Evolutionary conservation across 2,329 filamentous ascomycete genomes (phyloP).

Genomic region (Huntiella decipiens): DNA sequence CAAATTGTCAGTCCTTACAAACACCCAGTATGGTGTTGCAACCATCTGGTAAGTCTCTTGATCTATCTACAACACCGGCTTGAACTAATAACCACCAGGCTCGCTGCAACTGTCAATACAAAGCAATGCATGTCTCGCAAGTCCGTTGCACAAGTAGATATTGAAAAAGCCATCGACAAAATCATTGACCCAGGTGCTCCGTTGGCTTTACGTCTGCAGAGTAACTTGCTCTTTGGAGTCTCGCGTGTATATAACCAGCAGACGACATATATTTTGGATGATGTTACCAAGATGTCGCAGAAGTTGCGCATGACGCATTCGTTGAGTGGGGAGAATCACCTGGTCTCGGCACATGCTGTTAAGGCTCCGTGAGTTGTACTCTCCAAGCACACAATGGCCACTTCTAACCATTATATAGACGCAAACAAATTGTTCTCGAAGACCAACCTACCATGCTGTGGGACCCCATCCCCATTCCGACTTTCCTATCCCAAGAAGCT

Average conservation of each 20-base stretch:
- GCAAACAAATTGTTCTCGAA: slow-evolving; percentile 53
- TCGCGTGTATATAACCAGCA: slow-evolving; percentile 75
- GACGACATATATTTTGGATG: slow-evolving; percentile 65
- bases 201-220: slow-evolving; percentile 75
- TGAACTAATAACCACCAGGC: slow-evolving; percentile 33
- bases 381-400: slow-evolving; percentile 13
- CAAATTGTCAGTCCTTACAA: slow-evolving; percentile 49
- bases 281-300: slow-evolving; percentile 43
- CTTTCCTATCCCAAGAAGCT: slow-evolving; percentile 20
- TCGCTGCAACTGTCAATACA: slow-evolving; percentile 74
- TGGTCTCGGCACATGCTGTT: slow-evolving; percentile 48
- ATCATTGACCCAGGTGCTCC: slow-evolving; percentile 68
- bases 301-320: slow-evolving; percentile 19
- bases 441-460: slow-evolving; percentile 72
- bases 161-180: slow-evolving; percentile 71
- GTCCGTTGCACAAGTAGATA: slow-evolving; percentile 72
- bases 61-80: neutral
- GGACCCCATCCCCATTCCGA: slow-evolving; percentile 37
- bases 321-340: slow-evolving; percentile 6
- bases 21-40: slow-evolving; percentile 73
- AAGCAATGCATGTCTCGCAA: slow-evolving; percentile 61
- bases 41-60: slow-evolving; percentile 60
- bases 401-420: slow-evolving; percentile 27
- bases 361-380: slow-evolving; percentile 43
- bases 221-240: slow-evolving; percentile 71